A percentile compares a stretch with the other conserved stretches of the same genome.
Conservation (phyloP, 176 grass and related monocot genomes). For the Ensete glaucum region DNA sequence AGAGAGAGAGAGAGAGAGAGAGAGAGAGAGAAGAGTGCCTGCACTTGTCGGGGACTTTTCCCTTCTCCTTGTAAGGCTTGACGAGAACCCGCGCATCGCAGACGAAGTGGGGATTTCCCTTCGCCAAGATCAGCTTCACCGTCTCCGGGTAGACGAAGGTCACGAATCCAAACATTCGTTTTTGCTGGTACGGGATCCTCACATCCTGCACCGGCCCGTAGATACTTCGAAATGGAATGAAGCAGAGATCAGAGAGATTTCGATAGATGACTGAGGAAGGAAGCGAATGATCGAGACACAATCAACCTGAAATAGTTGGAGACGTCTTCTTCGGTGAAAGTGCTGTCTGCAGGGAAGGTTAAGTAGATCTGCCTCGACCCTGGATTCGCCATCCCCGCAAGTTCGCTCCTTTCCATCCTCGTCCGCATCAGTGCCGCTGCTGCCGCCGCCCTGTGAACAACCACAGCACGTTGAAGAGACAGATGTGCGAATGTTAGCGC, state of each 20-base stretch:
- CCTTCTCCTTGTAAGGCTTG: constrained; percentile 97
- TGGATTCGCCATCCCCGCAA: constrained; percentile 40
- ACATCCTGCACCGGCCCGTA: constrained; percentile 97
- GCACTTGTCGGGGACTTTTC: constrained; percentile 91
- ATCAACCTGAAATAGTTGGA: constrained; percentile 96
- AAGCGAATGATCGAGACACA: background rate
- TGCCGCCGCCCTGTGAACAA: constrained; percentile 32
- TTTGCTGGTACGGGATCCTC: constrained; percentile 96
- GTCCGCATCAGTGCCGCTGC: constrained; percentile 61
- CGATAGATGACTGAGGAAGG: background rate
- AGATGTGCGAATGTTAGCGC: background rate
- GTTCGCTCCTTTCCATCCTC: constrained; percentile 43
- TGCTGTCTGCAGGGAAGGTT: constrained; percentile 96
- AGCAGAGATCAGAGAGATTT: background rate
- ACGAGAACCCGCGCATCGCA: constrained; percentile 85
- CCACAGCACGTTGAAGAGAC: background rate
- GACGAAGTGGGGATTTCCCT: constrained; percentile 96
- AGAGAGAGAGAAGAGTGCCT: constrained; percentile 29
- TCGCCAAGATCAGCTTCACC: constrained; percentile 79
- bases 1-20: background rate
- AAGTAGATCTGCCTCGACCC: constrained; percentile 93
- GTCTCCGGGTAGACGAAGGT: constrained; percentile 95
- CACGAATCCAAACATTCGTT: constrained; percentile 98
- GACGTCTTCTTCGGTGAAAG: constrained; percentile 93
- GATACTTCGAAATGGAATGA: constrained; percentile 39